Percentiles rank a stretch among this genome's conserved stretches.
Evolutionary conservation across 257 asterid genomes (phyloP).

Genomic region (Nicotiana tabacum): DNA sequence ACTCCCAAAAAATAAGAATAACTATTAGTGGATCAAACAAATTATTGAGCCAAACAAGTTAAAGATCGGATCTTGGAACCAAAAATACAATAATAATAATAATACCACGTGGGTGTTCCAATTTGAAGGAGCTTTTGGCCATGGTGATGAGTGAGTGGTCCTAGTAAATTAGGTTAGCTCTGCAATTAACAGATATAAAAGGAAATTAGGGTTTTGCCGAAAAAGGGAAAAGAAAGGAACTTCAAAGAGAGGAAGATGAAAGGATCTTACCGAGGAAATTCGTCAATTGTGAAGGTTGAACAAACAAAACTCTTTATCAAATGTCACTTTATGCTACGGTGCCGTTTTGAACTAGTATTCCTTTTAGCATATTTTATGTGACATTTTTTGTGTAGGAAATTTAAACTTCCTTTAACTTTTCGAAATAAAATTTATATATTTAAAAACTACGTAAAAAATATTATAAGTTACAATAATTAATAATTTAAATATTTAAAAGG

Average conservation of each 20-base stretch:
- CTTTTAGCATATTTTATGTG: too few relatives aligned
- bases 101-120: constrained; percentile 37
- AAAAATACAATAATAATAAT: background rate
- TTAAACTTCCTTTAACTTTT: too few relatives aligned
- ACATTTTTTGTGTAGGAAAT: too few relatives aligned
- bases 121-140: constrained; percentile 42
- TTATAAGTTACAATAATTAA: too few relatives aligned
- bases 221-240: background rate
- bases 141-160: constrained; percentile 1
- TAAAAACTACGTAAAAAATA: rapidly evolving
- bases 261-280: too few relatives aligned
- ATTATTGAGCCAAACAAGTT: background rate
- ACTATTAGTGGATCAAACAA: background rate
- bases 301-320: too few relatives aligned
- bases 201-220: background rate
- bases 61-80: background rate
- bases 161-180: background rate
- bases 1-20: background rate
- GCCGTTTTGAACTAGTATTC: too few relatives aligned
- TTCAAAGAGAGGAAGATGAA: too few relatives aligned
- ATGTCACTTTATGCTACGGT: too few relatives aligned
- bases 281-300: too few relatives aligned
- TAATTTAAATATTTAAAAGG: too few relatives aligned
- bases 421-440: too few relatives aligned
- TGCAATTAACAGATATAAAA: background rate